phyloP scores from a whole-genome alignment of 768 basidiomycete species.

The Mycena pura region DNA sequence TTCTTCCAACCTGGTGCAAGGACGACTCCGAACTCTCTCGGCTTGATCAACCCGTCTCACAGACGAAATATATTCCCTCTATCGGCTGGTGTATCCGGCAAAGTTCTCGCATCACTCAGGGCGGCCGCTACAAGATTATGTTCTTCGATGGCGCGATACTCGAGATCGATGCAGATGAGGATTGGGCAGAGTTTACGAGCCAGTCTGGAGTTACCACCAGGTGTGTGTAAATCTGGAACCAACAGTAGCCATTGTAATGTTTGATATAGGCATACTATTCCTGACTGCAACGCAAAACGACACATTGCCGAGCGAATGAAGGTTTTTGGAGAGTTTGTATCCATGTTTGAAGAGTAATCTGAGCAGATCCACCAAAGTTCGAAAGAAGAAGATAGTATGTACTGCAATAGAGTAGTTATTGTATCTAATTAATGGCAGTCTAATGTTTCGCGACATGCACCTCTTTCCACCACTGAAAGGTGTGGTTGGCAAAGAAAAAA shows the following conservation, averaged over 20 bases:
- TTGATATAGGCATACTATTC: conserved; percentile 39
- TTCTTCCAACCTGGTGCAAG: conserved; percentile 26
- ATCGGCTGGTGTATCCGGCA: conserved; percentile 53
- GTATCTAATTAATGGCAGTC: not conserved
- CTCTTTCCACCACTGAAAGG: conserved; percentile 53
- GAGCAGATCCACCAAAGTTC: conserved; percentile 3
- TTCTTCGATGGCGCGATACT: conserved; percentile 48
- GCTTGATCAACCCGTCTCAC: conserved; percentile 21
- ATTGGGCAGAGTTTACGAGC: conserved; percentile 43
- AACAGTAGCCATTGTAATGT: not conserved
- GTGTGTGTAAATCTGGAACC: conserved; percentile 24
- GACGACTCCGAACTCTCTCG: conserved; percentile 24
- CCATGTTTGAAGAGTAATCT: conserved; percentile 45
- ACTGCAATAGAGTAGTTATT: not conserved
- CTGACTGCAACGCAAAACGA: conserved; percentile 39
- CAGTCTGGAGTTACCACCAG: conserved; percentile 35
- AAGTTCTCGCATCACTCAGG: conserved; percentile 43
- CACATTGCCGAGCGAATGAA: conserved; percentile 48
- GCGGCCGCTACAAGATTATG: conserved; percentile 51
- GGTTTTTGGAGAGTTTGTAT: conserved; percentile 49
- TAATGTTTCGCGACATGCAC: conserved; percentile 30
- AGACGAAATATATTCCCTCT: conserved; percentile 48
- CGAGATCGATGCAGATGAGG: conserved; percentile 52
- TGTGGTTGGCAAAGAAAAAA: not conserved
- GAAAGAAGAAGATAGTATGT: not conserved